A percentile compares a stretch with the other conserved stretches of the same genome.
Conservation (phyloP, 345 rosid species). For the Euphorbia tirucalli region DNA sequence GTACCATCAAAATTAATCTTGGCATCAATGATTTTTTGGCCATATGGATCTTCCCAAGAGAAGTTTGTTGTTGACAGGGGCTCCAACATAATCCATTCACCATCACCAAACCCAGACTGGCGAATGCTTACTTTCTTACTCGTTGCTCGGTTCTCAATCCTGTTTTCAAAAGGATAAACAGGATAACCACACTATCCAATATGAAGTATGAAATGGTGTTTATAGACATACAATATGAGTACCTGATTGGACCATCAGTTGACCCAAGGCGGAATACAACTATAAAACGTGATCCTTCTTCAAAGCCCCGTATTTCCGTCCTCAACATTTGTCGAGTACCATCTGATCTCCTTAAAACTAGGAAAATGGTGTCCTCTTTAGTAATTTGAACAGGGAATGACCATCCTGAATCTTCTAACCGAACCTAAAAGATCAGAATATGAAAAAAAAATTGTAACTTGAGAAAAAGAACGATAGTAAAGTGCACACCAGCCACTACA, state of each 20-base stretch:
- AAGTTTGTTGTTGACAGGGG: slow-evolving; percentile 72
- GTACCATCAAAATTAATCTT: slow-evolving; percentile 45
- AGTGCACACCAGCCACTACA: neutral
- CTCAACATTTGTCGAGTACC: slow-evolving; percentile 56
- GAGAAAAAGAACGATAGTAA: neutral
- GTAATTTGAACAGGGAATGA: slow-evolving; percentile 80
- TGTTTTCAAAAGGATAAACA: slow-evolving; percentile 30
- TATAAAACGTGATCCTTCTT: slow-evolving; percentile 96
- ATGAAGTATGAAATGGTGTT: neutral
- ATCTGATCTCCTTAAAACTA: slow-evolving; percentile 66
- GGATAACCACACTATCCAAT: slow-evolving; percentile 5
- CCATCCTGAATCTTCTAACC: slow-evolving; percentile 79
- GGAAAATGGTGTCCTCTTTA: slow-evolving; percentile 82
- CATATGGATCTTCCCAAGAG: slow-evolving; percentile 97
- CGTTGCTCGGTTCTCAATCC: slow-evolving; percentile 85
- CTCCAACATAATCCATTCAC: slow-evolving; percentile 63
- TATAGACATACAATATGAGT: slow-evolving; percentile 6
- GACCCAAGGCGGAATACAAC: slow-evolving; percentile 90
- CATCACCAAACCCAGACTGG: slow-evolving; percentile 85
- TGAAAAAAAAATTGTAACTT: neutral
- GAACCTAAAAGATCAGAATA: slow-evolving; percentile 46
- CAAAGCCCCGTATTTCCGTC: slow-evolving; percentile 90
- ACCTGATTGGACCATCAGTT: slow-evolving; percentile 87
- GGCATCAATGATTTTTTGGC: slow-evolving; percentile 72
- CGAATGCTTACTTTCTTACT: slow-evolving; percentile 61